Percentiles rank a stretch among this genome's conserved stretches.
These are phyloP conservation scores for Thyridium curvatum DNA, from an alignment of 2,329 filamentous ascomycete genomes.

Conservation along the genomic window DNA sequence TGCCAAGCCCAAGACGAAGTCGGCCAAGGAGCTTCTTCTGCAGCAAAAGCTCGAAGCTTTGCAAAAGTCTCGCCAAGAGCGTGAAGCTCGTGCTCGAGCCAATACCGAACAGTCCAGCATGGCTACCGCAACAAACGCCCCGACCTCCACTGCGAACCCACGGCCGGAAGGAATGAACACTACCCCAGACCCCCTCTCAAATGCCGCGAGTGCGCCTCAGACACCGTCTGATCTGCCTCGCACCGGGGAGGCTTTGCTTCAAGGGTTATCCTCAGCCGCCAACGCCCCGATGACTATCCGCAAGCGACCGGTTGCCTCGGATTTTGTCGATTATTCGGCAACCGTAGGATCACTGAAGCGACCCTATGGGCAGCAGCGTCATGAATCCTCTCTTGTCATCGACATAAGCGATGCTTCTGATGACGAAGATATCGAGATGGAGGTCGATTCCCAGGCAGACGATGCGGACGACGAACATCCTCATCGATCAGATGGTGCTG, in stretches of 20 bases:
- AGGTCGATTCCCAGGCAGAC: conserved; percentile 50
- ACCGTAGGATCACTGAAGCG: conserved; percentile 43
- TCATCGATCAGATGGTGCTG: conserved; percentile 20
- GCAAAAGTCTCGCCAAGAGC: conserved; percentile 48
- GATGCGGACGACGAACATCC: conserved; percentile 22
- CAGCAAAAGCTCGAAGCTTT: conserved; percentile 75
- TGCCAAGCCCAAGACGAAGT: conserved; percentile 40
- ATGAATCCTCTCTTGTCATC: conserved; percentile 66
- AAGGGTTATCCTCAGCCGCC: conserved; percentile 8
- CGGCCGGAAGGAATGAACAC: no score
- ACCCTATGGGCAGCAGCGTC: conserved; percentile 52
- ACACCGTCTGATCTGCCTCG: no score
- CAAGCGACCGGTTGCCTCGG: conserved; percentile 54
- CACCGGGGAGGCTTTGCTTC: no score
- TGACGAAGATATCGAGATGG: conserved; percentile 61
- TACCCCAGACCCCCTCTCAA: no score
- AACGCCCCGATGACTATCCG: conserved; percentile 18
- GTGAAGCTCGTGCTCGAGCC: conserved; percentile 16
- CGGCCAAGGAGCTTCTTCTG: conserved; percentile 66
- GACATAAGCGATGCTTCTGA: conserved; percentile 70
- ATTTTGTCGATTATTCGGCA: conserved; percentile 55
- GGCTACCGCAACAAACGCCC: no score
- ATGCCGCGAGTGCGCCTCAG: no score
- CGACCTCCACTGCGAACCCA: no score
- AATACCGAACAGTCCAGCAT: no score